Evolutionary conservation across 2,329 filamentous ascomycete species (phyloP).

Genomic region (Fusarium begoniae): DNA sequence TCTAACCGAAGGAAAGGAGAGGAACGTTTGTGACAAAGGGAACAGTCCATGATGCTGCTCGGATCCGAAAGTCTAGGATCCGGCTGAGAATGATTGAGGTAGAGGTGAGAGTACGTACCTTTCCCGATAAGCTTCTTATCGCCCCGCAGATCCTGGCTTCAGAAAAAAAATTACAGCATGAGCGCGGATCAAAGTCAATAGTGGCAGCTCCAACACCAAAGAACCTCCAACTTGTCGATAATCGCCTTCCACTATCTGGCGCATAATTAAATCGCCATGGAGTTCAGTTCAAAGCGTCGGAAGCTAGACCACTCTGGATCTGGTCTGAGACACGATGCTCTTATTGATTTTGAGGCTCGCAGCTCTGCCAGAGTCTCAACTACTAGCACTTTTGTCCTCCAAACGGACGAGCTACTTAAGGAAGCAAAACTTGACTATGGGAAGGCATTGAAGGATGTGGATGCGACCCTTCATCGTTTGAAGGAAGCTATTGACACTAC

Average conservation of each 20-base stretch:
- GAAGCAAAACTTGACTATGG: conserved; percentile 63
- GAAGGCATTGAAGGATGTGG: conserved; percentile 58
- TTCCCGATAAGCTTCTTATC: conserved; percentile 40
- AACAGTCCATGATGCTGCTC: background rate
- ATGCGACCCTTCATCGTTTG: conserved; percentile 60
- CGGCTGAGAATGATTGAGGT: background rate
- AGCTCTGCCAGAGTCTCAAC: conserved; percentile 54
- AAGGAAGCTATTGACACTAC: conserved; percentile 64
- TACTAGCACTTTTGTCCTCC: conserved; percentile 65
- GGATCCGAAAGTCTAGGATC: conserved; percentile 1
- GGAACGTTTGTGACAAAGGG: background rate
- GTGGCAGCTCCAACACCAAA: conserved; percentile 32
- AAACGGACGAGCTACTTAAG: conserved; percentile 67
- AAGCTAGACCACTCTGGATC: conserved; percentile 55
- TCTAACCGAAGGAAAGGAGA: conserved; percentile 5
- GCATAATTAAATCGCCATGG: conserved; percentile 49
- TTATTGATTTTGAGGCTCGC: conserved; percentile 54
- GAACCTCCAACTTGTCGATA: conserved; percentile 17
- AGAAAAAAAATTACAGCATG: conserved; percentile 39
- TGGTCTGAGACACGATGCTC: conserved; percentile 47
- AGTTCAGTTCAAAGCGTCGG: conserved; percentile 58
- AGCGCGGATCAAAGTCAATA: conserved; percentile 16
- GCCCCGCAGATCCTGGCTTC: conserved; percentile 35
- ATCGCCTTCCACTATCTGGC: conserved; percentile 14
- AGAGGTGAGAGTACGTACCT: conserved; percentile 32